Evolutionary conservation across 2,329 filamentous ascomycete species (phyloP).

Genomic region (Furcasterigmium furcatum): DNA sequence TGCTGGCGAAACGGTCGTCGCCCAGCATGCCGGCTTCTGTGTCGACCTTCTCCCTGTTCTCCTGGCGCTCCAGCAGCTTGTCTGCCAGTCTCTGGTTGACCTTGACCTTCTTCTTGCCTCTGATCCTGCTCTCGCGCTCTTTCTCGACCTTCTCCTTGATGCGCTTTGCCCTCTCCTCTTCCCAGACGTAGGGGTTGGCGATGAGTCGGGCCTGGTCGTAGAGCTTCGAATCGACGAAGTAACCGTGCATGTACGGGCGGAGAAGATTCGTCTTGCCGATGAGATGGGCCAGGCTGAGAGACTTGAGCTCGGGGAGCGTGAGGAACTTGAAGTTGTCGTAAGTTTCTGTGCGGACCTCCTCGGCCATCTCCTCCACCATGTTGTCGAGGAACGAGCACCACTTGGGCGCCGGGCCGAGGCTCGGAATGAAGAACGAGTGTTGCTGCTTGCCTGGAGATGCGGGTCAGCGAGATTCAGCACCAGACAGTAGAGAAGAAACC

Average conservation of each 20-base stretch:
- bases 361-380: constrained; percentile 97
- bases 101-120: constrained; percentile 95
- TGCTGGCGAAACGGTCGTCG: constrained; percentile 80
- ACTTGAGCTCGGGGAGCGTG: constrained; percentile 79
- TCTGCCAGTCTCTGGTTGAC: constrained; percentile 84
- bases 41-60: constrained; percentile 56
- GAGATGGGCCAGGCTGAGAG: constrained; percentile 82
- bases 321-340: constrained; percentile 99
- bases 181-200: constrained; percentile 88
- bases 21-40: constrained; percentile 65
- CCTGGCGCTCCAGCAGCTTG: constrained; percentile 65
- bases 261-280: constrained; percentile 87
- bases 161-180: constrained; percentile 86
- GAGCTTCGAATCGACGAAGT: constrained; percentile 91
- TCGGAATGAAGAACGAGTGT: constrained; percentile 92
- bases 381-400: constrained; percentile 98
- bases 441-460: constrained; percentile 64
- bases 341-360: constrained; percentile 72
- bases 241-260: constrained; percentile 97
- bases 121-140: constrained; percentile 90
- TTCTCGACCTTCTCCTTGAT: constrained; percentile 96
- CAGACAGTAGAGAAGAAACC: no score
- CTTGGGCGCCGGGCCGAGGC: constrained; percentile 85
- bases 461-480: no score
- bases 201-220: constrained; percentile 95